phyloP scores from a whole-genome alignment of 2,329 filamentous ascomycete species.

The Calonectria crousiana region DNA sequence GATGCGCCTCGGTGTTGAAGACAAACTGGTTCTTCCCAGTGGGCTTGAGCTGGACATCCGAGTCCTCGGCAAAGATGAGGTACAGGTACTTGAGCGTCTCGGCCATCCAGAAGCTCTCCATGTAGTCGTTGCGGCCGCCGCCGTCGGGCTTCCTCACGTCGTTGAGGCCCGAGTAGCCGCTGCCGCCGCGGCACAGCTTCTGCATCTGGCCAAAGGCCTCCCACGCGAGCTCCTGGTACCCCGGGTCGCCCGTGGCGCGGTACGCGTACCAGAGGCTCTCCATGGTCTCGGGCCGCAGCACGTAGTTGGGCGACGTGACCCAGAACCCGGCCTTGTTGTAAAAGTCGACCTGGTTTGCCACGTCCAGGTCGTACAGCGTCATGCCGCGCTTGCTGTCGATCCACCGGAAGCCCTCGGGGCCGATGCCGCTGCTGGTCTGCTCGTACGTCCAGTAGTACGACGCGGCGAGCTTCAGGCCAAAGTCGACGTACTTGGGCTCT shows the following conservation, averaged over 20 bases:
- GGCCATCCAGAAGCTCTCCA: conserved; percentile 91
- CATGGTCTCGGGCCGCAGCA: conserved; percentile 83
- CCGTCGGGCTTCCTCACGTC: conserved; percentile 71
- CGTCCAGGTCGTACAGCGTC: conserved; percentile 53
- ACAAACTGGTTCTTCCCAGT: conserved; percentile 61
- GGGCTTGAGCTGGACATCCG: conserved; percentile 61
- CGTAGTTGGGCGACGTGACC: conserved; percentile 71
- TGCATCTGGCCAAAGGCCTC: conserved; percentile 79
- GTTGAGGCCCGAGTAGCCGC: conserved; percentile 74
- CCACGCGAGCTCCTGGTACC: conserved; percentile 90
- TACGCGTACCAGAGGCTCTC: conserved; percentile 92
- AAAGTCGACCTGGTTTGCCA: conserved; percentile 63
- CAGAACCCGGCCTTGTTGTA: conserved; percentile 80
- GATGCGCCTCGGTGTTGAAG: conserved; percentile 64
- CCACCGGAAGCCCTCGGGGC: conserved; percentile 80
- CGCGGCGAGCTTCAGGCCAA: conserved; percentile 78
- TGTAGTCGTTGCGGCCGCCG: conserved; percentile 74
- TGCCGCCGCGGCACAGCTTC: conserved; percentile 70
- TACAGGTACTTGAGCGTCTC: conserved; percentile 90
- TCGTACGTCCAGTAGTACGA: conserved; percentile 82
- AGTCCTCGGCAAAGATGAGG: conserved; percentile 75
- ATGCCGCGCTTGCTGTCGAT: conserved; percentile 53
- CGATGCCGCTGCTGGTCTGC: conserved; percentile 77
- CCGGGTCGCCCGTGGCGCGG: conserved; percentile 78
- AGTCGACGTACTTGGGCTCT: conserved; percentile 75